These are phyloP conservation scores for Eragrostis nindensis DNA, from an alignment of 176 grass and related monocot species.

Conservation along the genomic window DNA sequence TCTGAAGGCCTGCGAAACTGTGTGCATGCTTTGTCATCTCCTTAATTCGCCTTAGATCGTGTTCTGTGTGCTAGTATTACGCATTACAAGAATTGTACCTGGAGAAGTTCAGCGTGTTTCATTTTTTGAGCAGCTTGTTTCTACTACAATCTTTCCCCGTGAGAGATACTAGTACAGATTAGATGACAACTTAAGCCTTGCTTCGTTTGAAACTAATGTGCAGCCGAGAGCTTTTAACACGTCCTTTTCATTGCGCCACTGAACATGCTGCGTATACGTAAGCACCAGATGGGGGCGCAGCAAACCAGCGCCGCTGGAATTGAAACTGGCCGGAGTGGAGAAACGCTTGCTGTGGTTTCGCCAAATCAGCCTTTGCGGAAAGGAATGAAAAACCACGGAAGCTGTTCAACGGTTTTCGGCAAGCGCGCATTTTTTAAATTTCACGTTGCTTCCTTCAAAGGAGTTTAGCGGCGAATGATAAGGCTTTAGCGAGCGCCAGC, in stretches of 20 bases:
- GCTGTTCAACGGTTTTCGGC: slow-evolving; percentile 35
- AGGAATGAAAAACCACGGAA: slow-evolving; percentile 38
- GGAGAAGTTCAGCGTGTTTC: not conserved
- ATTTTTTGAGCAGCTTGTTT: not conserved
- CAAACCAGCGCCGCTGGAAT: slow-evolving; percentile 9
- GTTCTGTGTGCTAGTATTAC: not conserved
- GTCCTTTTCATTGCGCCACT: not conserved
- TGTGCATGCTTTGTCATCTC: not conserved
- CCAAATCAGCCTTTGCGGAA: slow-evolving; percentile 26
- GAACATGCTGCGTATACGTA: not conserved
- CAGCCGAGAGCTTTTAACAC: not conserved
- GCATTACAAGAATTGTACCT: not conserved
- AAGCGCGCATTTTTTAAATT: slow-evolving; percentile 12
- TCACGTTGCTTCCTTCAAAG: slow-evolving; percentile 16
- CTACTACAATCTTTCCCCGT: not conserved
- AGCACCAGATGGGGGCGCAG: not conserved
- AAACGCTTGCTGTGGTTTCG: slow-evolving; percentile 1
- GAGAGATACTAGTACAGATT: not conserved
- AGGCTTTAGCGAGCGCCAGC: too few relatives aligned
- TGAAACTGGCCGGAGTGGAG: not conserved
- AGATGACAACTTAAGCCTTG: not conserved
- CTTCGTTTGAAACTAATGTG: not conserved
- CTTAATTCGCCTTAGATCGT: not conserved
- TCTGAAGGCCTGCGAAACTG: not conserved
- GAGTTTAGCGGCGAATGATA: not conserved